Evolutionary conservation across 345 rosid genomes (phyloP).

Genomic region (Isatis tinctoria): DNA sequence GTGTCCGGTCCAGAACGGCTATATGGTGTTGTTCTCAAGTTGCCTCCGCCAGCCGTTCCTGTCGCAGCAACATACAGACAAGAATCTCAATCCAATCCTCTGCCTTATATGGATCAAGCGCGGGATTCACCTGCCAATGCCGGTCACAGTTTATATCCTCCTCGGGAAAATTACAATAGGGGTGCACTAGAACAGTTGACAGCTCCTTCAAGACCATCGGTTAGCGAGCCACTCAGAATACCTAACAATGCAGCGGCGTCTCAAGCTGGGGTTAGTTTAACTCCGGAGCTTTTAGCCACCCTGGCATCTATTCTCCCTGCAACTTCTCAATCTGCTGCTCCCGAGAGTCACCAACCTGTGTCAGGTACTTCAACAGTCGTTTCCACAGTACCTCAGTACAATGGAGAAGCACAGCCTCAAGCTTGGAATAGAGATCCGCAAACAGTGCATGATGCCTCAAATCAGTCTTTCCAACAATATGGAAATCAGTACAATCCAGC

Average conservation of each 20-base stretch:
- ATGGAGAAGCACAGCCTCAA: slow-evolving; percentile 42
- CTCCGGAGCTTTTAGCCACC: slow-evolving; percentile 86
- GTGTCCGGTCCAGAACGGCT: slow-evolving; percentile 83
- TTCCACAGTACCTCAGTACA: slow-evolving; percentile 33
- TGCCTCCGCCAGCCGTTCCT: slow-evolving; percentile 55
- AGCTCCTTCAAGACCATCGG: slow-evolving; percentile 36
- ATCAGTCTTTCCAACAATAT: slow-evolving; percentile 42
- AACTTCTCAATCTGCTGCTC: slow-evolving; percentile 43
- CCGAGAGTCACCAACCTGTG: slow-evolving; percentile 46
- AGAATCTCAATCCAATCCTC: slow-evolving; percentile 41
- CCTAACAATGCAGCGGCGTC: background rate
- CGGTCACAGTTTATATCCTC: slow-evolving; percentile 40
- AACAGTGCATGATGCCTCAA: slow-evolving; percentile 38
- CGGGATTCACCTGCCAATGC: slow-evolving; percentile 38
- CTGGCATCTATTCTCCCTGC: slow-evolving; percentile 67
- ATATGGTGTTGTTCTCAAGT: slow-evolving; percentile 90
- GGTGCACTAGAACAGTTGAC: slow-evolving; percentile 49
- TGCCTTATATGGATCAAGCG: slow-evolving; percentile 39
- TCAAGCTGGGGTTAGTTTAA: slow-evolving; percentile 55
- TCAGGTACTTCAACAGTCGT: slow-evolving; percentile 40
- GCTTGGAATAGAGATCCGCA: slow-evolving; percentile 50
- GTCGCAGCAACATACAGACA: slow-evolving; percentile 36
- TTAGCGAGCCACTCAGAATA: slow-evolving; percentile 37
- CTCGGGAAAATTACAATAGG: slow-evolving; percentile 49
- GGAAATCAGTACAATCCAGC: slow-evolving; percentile 56